Conservation (phyloP, 352 stramenopile species). For the Phytophthora palmivora region DNA sequence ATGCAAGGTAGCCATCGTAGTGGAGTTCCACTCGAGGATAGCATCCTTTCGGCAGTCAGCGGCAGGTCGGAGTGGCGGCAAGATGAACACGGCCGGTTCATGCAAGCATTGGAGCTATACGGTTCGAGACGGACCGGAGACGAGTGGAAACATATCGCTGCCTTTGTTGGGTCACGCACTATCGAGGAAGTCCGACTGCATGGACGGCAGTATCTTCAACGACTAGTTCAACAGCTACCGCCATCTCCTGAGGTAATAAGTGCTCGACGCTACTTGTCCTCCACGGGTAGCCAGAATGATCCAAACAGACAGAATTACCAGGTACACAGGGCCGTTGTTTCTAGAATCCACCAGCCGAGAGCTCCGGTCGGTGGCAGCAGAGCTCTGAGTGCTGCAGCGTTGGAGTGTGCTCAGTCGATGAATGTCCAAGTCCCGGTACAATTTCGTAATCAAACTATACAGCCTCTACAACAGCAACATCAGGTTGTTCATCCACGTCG, state of each 20-base stretch:
- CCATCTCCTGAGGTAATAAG: constrained; percentile 18
- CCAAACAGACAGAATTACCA: constrained; percentile 39
- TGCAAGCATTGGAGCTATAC: constrained; percentile 81
- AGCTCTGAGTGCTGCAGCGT: constrained; percentile 32
- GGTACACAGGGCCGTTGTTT: constrained; percentile 7
- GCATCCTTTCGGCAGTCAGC: too few relatives aligned
- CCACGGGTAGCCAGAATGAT: constrained; percentile 37
- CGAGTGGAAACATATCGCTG: constrained; percentile 77
- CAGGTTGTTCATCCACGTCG: constrained; percentile 27
- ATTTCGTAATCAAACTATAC: constrained; percentile 23
- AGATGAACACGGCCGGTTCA: constrained; percentile 83
- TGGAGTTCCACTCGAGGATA: constrained; percentile 2
- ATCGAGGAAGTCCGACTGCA: constrained; percentile 74
- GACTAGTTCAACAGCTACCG: constrained; percentile 63
- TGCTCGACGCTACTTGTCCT: constrained; percentile 28
- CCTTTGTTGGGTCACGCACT: constrained; percentile 72
- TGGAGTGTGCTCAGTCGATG: constrained; percentile 41
- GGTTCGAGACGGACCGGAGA: constrained; percentile 55
- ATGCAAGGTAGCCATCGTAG: background rate
- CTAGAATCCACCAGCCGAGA: constrained; percentile 12
- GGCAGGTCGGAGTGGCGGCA: constrained; percentile 46
- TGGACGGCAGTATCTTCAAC: constrained; percentile 76
- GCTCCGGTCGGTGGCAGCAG: constrained; percentile 9
- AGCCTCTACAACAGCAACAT: constrained; percentile 23
- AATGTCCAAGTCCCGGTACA: constrained; percentile 17